Conservation (phyloP, 2,329 filamentous ascomycete species). For the Coniochaeta sp. region DNA sequence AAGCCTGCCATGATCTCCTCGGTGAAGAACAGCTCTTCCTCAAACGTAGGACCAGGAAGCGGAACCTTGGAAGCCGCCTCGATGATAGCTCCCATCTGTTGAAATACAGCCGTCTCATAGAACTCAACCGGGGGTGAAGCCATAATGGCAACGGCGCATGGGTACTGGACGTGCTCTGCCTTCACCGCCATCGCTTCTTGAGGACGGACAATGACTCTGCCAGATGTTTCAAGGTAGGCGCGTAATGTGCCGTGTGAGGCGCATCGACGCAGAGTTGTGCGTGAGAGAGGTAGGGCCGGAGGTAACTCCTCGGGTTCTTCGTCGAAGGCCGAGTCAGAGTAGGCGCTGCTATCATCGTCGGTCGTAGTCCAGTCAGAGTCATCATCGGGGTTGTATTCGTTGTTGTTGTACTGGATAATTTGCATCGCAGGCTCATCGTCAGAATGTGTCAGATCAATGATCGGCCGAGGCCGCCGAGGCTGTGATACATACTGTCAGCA, state of each 20-base stretch:
- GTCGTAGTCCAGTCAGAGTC: not conserved
- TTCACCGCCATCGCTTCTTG: not conserved
- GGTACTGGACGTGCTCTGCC: not conserved
- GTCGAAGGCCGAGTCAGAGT: not conserved
- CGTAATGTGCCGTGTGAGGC: not conserved
- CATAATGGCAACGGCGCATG: not conserved
- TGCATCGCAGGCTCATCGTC: not conserved
- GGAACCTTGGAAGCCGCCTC: slow-evolving; percentile 8
- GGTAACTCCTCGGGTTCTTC: not conserved
- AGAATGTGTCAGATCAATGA: not conserved
- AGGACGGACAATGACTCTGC: not conserved
- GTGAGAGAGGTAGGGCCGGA: not conserved
- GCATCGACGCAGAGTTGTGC: not conserved
- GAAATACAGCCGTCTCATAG: not conserved
- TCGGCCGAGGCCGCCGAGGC: not conserved
- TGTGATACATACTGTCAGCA: not conserved
- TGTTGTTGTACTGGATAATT: not conserved
- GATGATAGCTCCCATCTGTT: not conserved
- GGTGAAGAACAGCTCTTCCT: slow-evolving; percentile 9
- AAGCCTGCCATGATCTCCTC: slow-evolving; percentile 13
- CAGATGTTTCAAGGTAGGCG: not conserved
- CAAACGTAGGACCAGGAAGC: slow-evolving; percentile 9
- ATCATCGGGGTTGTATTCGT: not conserved
- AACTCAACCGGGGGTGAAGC: not conserved
- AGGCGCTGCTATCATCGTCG: not conserved